Evolutionary conservation across 1,284 basidiomycete species (phyloP), one percentile per base, ranked within the genome.

Genomic region (Sporisorium sorghi): DNA sequence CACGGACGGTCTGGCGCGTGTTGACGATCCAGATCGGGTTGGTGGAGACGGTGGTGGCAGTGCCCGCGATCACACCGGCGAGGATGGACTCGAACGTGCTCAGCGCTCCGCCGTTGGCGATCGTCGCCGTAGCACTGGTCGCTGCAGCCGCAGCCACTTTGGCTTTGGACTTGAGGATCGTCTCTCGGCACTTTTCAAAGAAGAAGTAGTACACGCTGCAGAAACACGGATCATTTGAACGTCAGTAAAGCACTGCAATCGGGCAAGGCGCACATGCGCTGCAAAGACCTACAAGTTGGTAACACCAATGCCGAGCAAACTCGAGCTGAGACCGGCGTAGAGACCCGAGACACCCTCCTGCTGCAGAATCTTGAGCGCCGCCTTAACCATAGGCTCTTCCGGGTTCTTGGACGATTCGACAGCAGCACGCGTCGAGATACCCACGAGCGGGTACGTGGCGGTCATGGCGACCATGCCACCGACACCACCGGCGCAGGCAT

Each of bases 341-440:
- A 99, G 86, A 1, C 93, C 94, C 0, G 88, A 77, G 21, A 94
- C 76, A 23, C 97, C 97, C 86, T 99, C 95, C 35, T 90, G 88
- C 84, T 91, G 90, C 83, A 96, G 86, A 68, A 92, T 91, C 84
- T 93, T 91, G 48, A 90, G 76, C 33, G 95, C 86, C 10, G 89
- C 79, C 28, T 78, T 69, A 30, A 79, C 44, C 47, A 83, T 77
- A 9, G 85, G 79, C 88, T 93, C 92, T 62, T 88, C 86, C 64
- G 76, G 76, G 48, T 91, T 88, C 68, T 89, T 91, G 86, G 90
- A 92, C 1, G 91, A 91, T 78, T 94, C 91, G 8, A 98, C 93
- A 9, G 95, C 95, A 1, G 94, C 93, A 50, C 95, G 90, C 1
- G 94, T 98, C 5, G 93, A 95, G 35, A 98, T 87, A 83, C 94